Conservation (phyloP, 2,329 filamentous ascomycete genomes). For the Chrysoporthe austroafricana region DNA sequence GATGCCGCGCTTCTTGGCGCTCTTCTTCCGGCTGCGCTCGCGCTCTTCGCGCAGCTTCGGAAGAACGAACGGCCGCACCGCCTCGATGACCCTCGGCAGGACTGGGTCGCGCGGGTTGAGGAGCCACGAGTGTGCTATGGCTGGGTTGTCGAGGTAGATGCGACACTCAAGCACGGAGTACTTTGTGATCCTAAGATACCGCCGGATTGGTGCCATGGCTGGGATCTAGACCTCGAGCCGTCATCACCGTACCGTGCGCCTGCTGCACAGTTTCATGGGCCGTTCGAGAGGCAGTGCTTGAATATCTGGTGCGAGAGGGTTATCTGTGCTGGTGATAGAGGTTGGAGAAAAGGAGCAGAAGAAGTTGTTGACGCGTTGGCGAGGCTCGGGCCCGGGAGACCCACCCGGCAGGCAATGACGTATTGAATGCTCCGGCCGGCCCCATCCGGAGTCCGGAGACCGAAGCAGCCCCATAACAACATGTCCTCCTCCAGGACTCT, state of each 20-base stretch:
- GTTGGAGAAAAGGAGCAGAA: not conserved
- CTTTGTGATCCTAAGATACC: slow-evolving; percentile 90
- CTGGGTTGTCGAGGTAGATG: slow-evolving; percentile 92
- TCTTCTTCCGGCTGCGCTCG: slow-evolving; percentile 65
- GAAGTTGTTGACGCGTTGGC: not conserved
- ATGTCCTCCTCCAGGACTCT: too few relatives aligned
- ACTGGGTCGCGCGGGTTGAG: slow-evolving; percentile 76
- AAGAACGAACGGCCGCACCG: slow-evolving; percentile 81
- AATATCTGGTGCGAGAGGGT: not conserved
- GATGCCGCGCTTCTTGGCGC: slow-evolving; percentile 76
- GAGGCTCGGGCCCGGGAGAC: not conserved
- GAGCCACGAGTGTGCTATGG: slow-evolving; percentile 81
- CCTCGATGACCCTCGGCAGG: slow-evolving; percentile 81
- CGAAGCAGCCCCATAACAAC: not conserved
- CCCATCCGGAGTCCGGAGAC: not conserved
- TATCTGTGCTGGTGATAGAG: too few relatives aligned
- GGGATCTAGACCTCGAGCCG: not conserved
- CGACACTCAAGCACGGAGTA: slow-evolving; percentile 95
- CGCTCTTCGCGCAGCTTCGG: slow-evolving; percentile 90
- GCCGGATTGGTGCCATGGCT: slow-evolving; percentile 81
- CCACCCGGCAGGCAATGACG: slow-evolving; percentile 7
- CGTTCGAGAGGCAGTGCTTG: not conserved
- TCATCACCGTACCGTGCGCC: not conserved
- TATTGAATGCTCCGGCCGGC: not conserved
- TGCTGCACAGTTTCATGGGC: not conserved